Conservation (phyloP, 2,329 filamentous ascomycete species). For the Aspergillus fumigatiaffinis region DNA sequence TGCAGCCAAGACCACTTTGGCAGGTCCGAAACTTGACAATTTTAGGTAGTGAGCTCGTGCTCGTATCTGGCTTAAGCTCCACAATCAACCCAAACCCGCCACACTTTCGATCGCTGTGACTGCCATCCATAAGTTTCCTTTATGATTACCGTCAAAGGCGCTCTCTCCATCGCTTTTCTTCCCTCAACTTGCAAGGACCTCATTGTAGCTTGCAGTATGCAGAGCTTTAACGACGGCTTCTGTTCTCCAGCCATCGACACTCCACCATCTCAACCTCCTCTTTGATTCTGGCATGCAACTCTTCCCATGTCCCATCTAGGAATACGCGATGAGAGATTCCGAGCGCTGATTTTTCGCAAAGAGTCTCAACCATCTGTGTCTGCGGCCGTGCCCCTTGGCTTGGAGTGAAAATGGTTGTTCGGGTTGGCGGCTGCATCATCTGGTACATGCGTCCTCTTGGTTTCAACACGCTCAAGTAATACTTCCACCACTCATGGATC, state of each 20-base stretch:
- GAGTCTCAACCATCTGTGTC: not conserved
- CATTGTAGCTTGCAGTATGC: not conserved
- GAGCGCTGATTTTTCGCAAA: not conserved
- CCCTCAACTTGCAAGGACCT: not conserved
- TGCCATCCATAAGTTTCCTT: not conserved
- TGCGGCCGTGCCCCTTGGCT: not conserved
- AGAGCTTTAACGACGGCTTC: not conserved
- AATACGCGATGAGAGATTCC: not conserved
- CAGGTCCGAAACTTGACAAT: not conserved
- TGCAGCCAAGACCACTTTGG: not conserved
- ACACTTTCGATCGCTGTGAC: not conserved
- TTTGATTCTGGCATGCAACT: not conserved
- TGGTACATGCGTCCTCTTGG: not conserved
- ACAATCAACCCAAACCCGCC: too few species aligned
- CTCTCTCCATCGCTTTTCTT: not conserved
- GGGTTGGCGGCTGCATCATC: not conserved
- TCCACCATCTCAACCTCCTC: not conserved
- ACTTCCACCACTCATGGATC: not conserved
- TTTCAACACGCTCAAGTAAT: not conserved
- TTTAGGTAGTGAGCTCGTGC: not conserved
- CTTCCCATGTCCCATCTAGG: not conserved
- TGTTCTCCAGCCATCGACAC: not conserved
- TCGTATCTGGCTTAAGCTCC: not conserved
- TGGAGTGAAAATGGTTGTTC: not conserved
- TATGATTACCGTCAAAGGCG: too few species aligned